These are phyloP conservation scores for Zygotorulaspora florentina DNA, from an alignment of 805 yeast species.

Conservation along the genomic window DNA sequence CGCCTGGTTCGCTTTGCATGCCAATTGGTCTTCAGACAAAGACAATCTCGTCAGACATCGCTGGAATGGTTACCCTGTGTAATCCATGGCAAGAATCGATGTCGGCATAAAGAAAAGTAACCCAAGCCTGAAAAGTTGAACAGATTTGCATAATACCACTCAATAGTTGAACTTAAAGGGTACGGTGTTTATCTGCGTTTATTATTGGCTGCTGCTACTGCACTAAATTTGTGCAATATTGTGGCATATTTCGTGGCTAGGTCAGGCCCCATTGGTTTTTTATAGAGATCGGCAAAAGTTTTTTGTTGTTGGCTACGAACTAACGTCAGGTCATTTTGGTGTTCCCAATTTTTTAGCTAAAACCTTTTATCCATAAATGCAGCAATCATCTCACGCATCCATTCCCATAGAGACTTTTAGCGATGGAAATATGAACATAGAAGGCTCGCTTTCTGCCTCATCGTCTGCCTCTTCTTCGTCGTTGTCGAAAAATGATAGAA, in stretches of 20 bases:
- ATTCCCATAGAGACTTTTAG: not conserved
- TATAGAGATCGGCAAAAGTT: too few species aligned
- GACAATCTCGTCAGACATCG: too few species aligned
- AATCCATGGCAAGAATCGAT: too few species aligned
- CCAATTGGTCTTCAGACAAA: too few species aligned
- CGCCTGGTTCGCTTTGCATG: too few species aligned
- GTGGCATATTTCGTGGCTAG: too few species aligned
- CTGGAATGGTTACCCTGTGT: too few species aligned
- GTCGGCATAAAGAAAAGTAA: too few species aligned
- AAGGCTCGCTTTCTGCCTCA: not conserved
- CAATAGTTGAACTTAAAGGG: not conserved
- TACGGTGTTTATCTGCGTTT: not conserved
- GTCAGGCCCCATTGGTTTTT: too few species aligned
- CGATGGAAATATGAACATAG: not conserved
- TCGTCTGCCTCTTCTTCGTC: not conserved
- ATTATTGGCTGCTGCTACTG: not conserved
- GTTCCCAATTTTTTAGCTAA: not conserved
- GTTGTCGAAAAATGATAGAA: conserved; percentile 1
- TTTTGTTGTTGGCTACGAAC: not conserved
- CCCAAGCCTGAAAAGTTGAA: too few species aligned
- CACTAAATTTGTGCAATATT: not conserved
- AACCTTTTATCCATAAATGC: not conserved
- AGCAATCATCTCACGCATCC: not conserved
- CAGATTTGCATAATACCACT: too few species aligned
- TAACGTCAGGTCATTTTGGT: not conserved